Percentiles rank a stretch among this genome's conserved stretches.
These are phyloP conservation scores for Musa troglodytarum DNA, from an alignment of 176 grass and related monocot genomes.

Conservation along the genomic window DNA sequence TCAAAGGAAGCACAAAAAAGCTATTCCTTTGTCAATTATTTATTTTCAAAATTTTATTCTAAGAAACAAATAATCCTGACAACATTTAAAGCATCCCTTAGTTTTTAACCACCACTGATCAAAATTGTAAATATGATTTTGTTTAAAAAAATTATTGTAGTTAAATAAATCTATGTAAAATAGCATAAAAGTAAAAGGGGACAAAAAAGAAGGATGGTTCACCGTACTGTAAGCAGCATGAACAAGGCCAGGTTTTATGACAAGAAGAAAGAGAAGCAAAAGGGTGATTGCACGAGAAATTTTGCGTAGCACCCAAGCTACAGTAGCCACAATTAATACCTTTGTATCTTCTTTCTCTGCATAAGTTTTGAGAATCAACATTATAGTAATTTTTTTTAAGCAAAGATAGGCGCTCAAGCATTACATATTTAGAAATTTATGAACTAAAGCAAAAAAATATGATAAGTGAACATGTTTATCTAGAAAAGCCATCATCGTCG, in stretches of 20 bases:
- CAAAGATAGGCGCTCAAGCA: not conserved
- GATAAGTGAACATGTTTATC: not conserved
- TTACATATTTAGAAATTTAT: not conserved
- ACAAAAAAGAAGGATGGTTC: conserved; percentile 43
- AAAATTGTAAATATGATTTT: not conserved
- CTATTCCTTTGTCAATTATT: no score
- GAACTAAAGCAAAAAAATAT: not conserved
- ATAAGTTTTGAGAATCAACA: conserved; percentile 2
- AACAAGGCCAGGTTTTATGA: conserved; percentile 92
- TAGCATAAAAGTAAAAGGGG: conserved; percentile 1
- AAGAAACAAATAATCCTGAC: no score
- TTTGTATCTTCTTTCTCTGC: conserved; percentile 83
- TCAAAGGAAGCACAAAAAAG: no score
- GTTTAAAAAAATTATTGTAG: not conserved
- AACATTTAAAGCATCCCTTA: no score
- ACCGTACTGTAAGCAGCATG: conserved; percentile 95
- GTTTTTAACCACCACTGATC: no score
- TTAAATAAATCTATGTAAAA: conserved; percentile 11
- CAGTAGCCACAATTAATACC: conserved; percentile 80
- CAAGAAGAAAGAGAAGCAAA: conserved; percentile 85
- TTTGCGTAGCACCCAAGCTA: conserved; percentile 92
- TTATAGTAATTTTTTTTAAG: not conserved
- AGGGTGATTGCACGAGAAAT: conserved; percentile 87
- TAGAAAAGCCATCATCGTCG: not conserved
- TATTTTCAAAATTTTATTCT: no score